Percentiles rank a stretch among this genome's conserved stretches.
Conservation (phyloP, 108 stramenopile species). For the Cyclotella sp. region DNA sequence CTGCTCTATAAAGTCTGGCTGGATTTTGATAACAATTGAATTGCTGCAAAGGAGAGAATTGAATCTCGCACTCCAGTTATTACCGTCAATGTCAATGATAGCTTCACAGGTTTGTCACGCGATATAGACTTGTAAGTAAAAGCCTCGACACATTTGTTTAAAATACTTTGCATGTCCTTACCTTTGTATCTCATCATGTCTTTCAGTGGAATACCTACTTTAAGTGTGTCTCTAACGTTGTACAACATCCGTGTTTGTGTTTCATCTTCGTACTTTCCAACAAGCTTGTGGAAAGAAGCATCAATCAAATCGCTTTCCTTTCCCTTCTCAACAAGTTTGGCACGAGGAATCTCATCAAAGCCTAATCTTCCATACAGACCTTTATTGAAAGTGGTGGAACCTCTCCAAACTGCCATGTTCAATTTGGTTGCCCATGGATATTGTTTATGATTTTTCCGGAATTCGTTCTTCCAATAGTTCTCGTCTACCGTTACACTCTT, state of each 20-base stretch:
- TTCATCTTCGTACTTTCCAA: slow-evolving; percentile 34
- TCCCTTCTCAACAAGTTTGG: slow-evolving; percentile 23
- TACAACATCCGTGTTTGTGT: not conserved
- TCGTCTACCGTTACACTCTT: not conserved
- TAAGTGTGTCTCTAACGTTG: slow-evolving; percentile 9
- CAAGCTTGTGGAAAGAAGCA: slow-evolving; percentile 48
- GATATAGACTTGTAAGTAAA: no score
- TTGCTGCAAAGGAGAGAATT: slow-evolving; percentile 54
- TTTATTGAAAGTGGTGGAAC: slow-evolving; percentile 50
- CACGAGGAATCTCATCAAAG: slow-evolving; percentile 36
- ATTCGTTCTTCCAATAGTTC: not conserved
- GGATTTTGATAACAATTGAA: slow-evolving; percentile 62
- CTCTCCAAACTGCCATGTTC: slow-evolving; percentile 52
- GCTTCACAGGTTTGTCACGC: no score
- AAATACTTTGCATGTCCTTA: slow-evolving; percentile 8
- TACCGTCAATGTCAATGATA: slow-evolving; percentile 66
- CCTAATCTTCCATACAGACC: slow-evolving; percentile 39
- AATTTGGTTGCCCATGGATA: slow-evolving; percentile 47
- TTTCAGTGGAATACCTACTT: slow-evolving; percentile 38
- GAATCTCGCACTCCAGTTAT: slow-evolving; percentile 60
- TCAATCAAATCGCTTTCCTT: slow-evolving; percentile 43
- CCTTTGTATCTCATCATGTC: slow-evolving; percentile 54
- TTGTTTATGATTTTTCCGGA: slow-evolving; percentile 10
- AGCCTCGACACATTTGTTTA: not conserved
- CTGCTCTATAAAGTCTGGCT: slow-evolving; percentile 58